Conservation (phyloP, 1,284 basidiomycete genomes). For the Trichosporon sp. region DNA sequence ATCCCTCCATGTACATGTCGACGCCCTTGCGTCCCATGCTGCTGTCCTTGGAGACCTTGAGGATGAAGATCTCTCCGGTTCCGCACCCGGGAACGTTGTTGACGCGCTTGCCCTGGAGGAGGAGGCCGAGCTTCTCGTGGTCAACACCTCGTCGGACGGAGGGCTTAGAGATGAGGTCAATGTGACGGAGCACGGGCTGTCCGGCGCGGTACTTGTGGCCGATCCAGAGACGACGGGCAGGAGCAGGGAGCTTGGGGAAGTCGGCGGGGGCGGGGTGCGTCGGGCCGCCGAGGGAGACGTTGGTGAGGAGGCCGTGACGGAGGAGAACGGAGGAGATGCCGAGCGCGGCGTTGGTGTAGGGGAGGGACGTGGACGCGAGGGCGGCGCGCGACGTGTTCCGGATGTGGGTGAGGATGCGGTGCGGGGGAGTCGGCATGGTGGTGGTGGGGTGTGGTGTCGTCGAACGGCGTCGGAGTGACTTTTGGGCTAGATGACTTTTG, state of each 20-base stretch:
- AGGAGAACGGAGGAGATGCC: conserved; percentile 54
- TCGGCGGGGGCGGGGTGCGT: conserved; percentile 43
- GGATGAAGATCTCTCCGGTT: conserved; percentile 54
- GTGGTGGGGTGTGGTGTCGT: background rate
- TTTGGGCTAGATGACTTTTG: background rate
- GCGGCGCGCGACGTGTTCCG: conserved; percentile 50
- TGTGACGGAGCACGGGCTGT: conserved; percentile 49
- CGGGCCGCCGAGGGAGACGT: conserved; percentile 51
- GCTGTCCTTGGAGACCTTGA: conserved; percentile 41
- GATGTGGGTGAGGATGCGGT: conserved; percentile 53
- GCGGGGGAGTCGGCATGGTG: conserved; percentile 44
- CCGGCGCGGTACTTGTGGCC: conserved; percentile 53
- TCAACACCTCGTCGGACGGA: conserved; percentile 45
- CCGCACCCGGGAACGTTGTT: conserved; percentile 52
- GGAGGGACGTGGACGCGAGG: conserved; percentile 51
- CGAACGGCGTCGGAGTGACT: background rate
- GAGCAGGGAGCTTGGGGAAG: conserved; percentile 43
- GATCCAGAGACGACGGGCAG: conserved; percentile 51
- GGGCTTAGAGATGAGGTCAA: conserved; percentile 51
- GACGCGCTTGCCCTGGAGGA: conserved; percentile 52
- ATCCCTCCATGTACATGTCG: conserved; percentile 53
- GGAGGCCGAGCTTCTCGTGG: conserved; percentile 49
- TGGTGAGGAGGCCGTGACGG: conserved; percentile 53
- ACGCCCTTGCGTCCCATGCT: conserved; percentile 34
- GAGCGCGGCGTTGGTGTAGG: conserved; percentile 49